Evolutionary conservation across 306 rosid species (phyloP).

Genomic region (Cotoneaster glaucophyllus): DNA sequence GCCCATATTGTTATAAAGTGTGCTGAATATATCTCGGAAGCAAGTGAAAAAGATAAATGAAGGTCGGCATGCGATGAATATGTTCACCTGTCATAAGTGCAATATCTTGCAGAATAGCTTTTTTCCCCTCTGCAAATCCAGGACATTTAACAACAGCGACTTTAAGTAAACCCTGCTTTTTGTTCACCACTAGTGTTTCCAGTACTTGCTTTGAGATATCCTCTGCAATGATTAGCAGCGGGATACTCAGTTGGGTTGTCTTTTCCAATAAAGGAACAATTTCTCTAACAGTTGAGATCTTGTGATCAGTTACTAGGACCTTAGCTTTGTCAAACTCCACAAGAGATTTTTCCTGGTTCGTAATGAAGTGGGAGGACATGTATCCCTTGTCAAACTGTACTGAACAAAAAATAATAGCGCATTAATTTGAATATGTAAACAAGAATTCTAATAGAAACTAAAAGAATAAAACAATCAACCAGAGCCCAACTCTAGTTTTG

Average conservation of each 20-base stretch:
- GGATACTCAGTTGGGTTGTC: slow-evolving; percentile 78
- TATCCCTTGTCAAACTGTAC: slow-evolving; percentile 89
- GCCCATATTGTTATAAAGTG: neutral
- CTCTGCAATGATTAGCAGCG: slow-evolving; percentile 87
- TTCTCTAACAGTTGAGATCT: slow-evolving; percentile 67
- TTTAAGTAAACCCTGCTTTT: slow-evolving; percentile 70
- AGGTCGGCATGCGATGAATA: slow-evolving; percentile 2
- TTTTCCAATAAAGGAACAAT: slow-evolving; percentile 81
- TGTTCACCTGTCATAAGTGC: slow-evolving; percentile 88
- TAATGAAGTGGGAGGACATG: slow-evolving; percentile 86
- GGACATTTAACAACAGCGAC: slow-evolving; percentile 93
- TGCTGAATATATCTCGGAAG: neutral
- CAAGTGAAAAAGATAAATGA: neutral
- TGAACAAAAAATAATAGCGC: slow-evolving; percentile 6
- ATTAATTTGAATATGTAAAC: neutral
- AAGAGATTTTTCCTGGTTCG: slow-evolving; percentile 70
- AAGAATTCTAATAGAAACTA: neutral
- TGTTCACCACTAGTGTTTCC: slow-evolving; percentile 82
- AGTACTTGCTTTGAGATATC: slow-evolving; percentile 63
- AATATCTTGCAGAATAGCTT: slow-evolving; percentile 85
- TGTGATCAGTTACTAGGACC: slow-evolving; percentile 92
- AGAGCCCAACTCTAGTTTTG: neutral
- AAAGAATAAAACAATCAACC: neutral
- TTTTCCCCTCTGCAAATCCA: slow-evolving; percentile 73
- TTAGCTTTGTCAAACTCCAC: slow-evolving; percentile 86